phyloP scores from a whole-genome alignment of 352 stramenopile species.

The Achlya hypogyna region DNA sequence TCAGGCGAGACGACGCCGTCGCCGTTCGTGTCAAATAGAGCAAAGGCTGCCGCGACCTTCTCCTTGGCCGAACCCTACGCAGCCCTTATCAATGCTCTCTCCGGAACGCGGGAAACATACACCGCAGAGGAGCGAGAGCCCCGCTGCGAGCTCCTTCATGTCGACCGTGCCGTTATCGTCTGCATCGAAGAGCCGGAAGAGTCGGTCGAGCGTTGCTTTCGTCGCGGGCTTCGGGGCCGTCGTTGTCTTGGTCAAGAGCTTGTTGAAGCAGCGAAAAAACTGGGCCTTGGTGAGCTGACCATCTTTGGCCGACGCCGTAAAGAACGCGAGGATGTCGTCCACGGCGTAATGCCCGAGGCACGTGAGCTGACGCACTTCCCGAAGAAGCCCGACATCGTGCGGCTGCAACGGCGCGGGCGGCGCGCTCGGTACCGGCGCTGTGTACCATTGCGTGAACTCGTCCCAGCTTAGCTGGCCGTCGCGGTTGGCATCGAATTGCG shows the following conservation, averaged over 20 bases:
- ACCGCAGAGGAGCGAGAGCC: constrained; percentile 81
- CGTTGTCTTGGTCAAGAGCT: constrained; percentile 43
- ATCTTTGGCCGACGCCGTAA: constrained; percentile 55
- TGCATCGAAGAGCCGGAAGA: constrained; percentile 76
- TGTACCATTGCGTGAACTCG: constrained; percentile 25
- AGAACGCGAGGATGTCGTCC: constrained; percentile 84
- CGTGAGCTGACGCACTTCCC: constrained; percentile 70
- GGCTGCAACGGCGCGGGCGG: constrained; percentile 9
- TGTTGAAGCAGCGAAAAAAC: constrained; percentile 82
- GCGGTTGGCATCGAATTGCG: constrained; percentile 41
- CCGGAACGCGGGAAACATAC: constrained; percentile 28
- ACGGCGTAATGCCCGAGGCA: constrained; percentile 74
- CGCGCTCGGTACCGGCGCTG: constrained; percentile 2
- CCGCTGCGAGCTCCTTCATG: constrained; percentile 72
- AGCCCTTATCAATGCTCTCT: neutral
- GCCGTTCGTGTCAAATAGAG: constrained; percentile 73
- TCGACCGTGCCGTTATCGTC: constrained; percentile 77
- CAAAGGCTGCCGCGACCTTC: constrained; percentile 71
- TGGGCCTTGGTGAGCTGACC: constrained; percentile 52
- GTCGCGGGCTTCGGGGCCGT: constrained; percentile 24
- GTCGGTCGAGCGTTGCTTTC: constrained; percentile 31
- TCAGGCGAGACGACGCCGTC: constrained; percentile 70
- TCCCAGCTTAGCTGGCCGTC: constrained; percentile 24
- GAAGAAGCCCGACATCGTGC: constrained; percentile 28
- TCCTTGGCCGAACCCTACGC: constrained; percentile 28